phyloP scores from a whole-genome alignment of 2,329 filamentous ascomycete genomes.

The Elsinoe batatas region DNA sequence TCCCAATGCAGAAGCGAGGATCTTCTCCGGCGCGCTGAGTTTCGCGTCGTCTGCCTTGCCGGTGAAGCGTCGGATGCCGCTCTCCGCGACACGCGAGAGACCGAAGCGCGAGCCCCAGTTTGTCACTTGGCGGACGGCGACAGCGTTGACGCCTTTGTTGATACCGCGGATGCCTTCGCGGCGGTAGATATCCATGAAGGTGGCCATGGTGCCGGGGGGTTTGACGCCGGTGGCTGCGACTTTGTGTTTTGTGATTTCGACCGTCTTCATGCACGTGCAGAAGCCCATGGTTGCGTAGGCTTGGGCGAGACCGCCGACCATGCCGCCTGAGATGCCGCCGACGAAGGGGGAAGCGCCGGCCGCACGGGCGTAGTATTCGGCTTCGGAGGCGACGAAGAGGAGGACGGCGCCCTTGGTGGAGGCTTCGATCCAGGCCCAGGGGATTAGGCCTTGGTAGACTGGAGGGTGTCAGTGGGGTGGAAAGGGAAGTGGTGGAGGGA shows the following conservation, averaged over 20 bases:
- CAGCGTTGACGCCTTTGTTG: conserved; percentile 97
- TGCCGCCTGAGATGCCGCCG: conserved; percentile 80
- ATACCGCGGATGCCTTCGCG: conserved; percentile 89
- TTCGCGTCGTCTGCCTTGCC: conserved; percentile 72
- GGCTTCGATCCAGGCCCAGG: conserved; percentile 99
- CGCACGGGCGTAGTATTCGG: conserved; percentile 79
- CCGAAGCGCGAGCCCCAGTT: conserved; percentile 98
- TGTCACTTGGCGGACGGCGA: conserved; percentile 97
- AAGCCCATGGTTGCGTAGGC: conserved; percentile 99
- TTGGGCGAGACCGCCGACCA: conserved; percentile 90
- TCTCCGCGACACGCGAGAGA: conserved; percentile 82
- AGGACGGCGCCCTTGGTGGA: conserved; percentile 98
- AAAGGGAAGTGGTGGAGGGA: conserved; percentile 11
- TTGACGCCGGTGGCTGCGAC: conserved; percentile 71
- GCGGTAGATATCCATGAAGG: conserved; percentile 95
- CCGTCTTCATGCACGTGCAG: conserved; percentile 99
- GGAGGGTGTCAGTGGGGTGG: conserved; percentile 16
- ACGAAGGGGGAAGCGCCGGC: conserved; percentile 78
- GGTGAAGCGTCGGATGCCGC: conserved; percentile 67
- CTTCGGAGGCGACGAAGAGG: conserved; percentile 97
- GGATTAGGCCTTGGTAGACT: conserved; percentile 99
- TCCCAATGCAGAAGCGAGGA: conserved; percentile 74
- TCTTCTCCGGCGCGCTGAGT: conserved; percentile 74
- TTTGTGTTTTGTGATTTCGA: conserved; percentile 99
- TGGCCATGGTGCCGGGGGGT: conserved; percentile 82